Base-by-base conservation (phyloP, 257 asterid species). In the Capsicum baccatum region DNA sequence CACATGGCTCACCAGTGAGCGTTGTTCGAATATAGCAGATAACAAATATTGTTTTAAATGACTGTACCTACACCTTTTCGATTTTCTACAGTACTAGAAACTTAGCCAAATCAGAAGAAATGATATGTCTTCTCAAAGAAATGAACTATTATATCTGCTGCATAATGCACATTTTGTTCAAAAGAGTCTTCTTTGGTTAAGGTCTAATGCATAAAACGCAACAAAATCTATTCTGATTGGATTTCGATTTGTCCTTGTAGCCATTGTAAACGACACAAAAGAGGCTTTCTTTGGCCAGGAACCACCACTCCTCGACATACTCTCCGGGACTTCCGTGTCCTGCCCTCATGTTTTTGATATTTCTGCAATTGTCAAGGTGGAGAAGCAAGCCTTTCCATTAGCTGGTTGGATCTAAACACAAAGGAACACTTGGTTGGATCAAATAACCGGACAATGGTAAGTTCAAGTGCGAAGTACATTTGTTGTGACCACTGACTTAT, bases 301-400 rank as follows among this genome's bases (percentile, higher is more conserved):
- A 12, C 85, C 87, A 8, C 89, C 92, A 0, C 71, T 59, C 76
- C 93, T 89, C 83, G 42, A 88, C 91, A 64, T 94, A 62, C 83
- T 91, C 66, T 94, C 98, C 0, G 98, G 94, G 47, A 95, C 97
- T 19, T 94, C 98, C 69, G 92, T 93, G 97, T 70, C 98, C 11
- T 91, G 93, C 86, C 98, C 97, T 4, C 97, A 93, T 66, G 94
- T 90, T 48, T 91, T 95, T 0, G 98, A 93, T 0, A 86, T 96
- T 44, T 97, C 90, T 10, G 99, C 93, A 9, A 9, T 82, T 0
- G 88, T 96, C 67, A 94, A 89, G 87, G 88, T 93, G 96, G 99
- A 86, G 92, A 93, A 81, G 90, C 90, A 37, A 92, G 90, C 69
- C 69, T 86, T 6, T 79, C 95, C 1, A 39, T 39, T 39, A 3